These are phyloP conservation scores for Calonectria hawksworthii DNA, from an alignment of 2,329 filamentous ascomycete species.

Conservation along the genomic window DNA sequence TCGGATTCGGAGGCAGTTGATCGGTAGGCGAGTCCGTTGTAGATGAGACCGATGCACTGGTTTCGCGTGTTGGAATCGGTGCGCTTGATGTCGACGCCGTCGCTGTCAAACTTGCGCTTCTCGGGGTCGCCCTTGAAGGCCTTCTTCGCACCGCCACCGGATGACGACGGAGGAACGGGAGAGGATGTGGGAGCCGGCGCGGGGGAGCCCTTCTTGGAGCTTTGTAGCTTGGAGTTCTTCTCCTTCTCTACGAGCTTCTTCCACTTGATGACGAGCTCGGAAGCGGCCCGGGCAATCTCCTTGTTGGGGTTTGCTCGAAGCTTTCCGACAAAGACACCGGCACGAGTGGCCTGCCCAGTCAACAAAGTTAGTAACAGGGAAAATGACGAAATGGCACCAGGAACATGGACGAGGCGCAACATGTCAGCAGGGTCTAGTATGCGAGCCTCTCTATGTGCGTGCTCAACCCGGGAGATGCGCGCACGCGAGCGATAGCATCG, in stretches of 20 bases:
- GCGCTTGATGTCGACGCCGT: conserved; percentile 82
- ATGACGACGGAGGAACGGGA: conserved; percentile 61
- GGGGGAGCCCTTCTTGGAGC: conserved; percentile 57
- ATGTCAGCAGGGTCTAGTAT: background rate
- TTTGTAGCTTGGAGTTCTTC: conserved; percentile 64
- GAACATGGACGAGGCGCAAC: background rate
- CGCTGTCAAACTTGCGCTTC: conserved; percentile 86
- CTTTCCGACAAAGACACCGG: conserved; percentile 91
- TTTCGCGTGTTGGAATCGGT: conserved; percentile 83
- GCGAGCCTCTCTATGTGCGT: background rate
- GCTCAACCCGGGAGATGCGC: background rate
- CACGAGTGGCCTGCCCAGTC: conserved; percentile 78
- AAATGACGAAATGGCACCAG: background rate
- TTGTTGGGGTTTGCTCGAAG: conserved; percentile 83
- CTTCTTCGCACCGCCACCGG: conserved; percentile 58
- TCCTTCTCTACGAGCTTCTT: conserved; percentile 81
- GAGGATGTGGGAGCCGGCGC: conserved; percentile 66
- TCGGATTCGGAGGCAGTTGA: conserved; percentile 79
- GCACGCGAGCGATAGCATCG: background rate
- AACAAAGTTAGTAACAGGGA: background rate
- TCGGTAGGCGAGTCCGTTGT: conserved; percentile 85
- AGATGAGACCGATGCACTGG: conserved; percentile 90
- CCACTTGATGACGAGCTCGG: conserved; percentile 90
- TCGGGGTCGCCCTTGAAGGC: conserved; percentile 76
- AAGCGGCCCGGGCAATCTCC: conserved; percentile 82